These are phyloP conservation scores for Plasmodium cynomolgi DNA, from an alignment of 169 alveolate genomes.

Conservation along the genomic window DNA sequence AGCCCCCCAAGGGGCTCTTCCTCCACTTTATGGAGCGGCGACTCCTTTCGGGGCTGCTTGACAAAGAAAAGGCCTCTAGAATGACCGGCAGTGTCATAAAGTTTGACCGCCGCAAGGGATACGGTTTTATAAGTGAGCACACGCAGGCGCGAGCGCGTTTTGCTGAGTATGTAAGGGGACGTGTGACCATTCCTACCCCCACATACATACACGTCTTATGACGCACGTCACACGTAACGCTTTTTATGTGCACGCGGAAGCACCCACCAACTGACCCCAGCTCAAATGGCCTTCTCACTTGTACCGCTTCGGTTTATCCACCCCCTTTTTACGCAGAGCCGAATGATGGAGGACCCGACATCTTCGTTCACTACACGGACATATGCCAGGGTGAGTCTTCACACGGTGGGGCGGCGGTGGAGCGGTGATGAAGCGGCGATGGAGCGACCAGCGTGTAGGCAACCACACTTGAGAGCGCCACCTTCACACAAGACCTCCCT, in stretches of 20 bases:
- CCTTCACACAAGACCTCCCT: no score
- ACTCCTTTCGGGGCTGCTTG: constrained; percentile 4
- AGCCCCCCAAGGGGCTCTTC: not conserved
- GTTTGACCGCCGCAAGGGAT: constrained; percentile 52
- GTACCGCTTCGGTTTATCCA: not conserved
- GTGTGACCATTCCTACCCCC: no score
- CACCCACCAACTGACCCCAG: not conserved
- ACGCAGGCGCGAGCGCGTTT: no score
- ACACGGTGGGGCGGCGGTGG: no score
- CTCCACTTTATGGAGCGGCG: not conserved
- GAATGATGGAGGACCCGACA: constrained; percentile 66
- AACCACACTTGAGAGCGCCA: no score
- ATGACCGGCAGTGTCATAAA: constrained; percentile 46
- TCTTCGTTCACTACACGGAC: constrained; percentile 58
- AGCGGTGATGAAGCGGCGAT: no score
- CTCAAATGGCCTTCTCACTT: not conserved
- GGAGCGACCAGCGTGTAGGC: no score
- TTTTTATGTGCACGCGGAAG: not conserved
- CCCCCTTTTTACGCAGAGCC: constrained; percentile 21
- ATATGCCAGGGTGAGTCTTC: constrained; percentile 32
- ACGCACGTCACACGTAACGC: not conserved
- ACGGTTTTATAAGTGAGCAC: constrained; percentile 52
- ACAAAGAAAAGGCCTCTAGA: constrained; percentile 15
- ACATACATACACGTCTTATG: no score
- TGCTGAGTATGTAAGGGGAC: no score